These are phyloP conservation scores for Pneumocystis sp. DNA, from an alignment of 1,139 yeast species.

Conservation along the genomic window DNA sequence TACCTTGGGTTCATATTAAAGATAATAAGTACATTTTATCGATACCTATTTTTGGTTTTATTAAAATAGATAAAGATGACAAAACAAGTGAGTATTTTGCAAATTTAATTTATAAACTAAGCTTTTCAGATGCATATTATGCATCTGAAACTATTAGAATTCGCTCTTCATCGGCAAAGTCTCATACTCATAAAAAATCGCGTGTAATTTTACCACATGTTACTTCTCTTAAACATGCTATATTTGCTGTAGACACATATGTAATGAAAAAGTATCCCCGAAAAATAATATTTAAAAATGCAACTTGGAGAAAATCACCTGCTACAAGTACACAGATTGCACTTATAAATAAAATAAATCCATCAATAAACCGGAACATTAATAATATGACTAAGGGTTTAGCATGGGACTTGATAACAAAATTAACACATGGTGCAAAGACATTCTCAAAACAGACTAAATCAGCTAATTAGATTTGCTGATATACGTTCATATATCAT, in stretches of 20 bases:
- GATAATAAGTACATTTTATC: constrained; percentile 1
- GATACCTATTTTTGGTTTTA: constrained; percentile 3
- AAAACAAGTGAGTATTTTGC: background rate
- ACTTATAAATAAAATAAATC: constrained; percentile 5
- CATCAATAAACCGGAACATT: constrained; percentile 1
- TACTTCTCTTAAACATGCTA: constrained; percentile 14
- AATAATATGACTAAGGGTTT: constrained; percentile 7
- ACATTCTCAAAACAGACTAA: background rate
- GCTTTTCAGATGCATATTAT: background rate
- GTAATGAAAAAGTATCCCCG: constrained; percentile 13
- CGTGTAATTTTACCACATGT: constrained; percentile 11
- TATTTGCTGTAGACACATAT: constrained; percentile 17
- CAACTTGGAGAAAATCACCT: constrained; percentile 18
- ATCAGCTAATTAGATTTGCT: background rate
- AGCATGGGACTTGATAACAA: constrained; percentile 12
- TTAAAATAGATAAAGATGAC: constrained; percentile 9
- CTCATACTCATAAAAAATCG: constrained; percentile 5
- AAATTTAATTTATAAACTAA: background rate
- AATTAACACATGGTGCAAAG: constrained; percentile 9
- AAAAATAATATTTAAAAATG: constrained; percentile 13
- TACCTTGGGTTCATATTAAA: background rate
- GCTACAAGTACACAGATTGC: constrained; percentile 14
- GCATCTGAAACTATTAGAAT: background rate
- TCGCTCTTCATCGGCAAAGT: background rate
- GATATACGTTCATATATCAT: background rate